phyloP scores from a whole-genome alignment of 1,139 yeast species.

The Scheffersomyces cryptocercus region DNA sequence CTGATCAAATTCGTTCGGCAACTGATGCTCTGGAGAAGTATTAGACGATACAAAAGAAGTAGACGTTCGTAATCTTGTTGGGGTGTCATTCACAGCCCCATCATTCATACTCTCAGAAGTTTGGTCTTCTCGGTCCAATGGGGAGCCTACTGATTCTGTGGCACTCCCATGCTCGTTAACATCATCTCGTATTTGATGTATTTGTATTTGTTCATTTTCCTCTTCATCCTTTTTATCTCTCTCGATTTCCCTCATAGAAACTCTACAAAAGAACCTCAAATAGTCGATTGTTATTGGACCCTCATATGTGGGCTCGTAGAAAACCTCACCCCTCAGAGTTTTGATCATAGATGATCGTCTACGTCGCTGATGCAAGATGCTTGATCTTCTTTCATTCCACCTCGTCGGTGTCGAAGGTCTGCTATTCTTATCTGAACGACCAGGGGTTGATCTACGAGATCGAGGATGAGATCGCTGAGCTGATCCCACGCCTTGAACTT shows the following conservation, averaged over 20 bases:
- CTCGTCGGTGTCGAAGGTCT: slow-evolving; percentile 10
- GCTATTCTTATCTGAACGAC: neutral
- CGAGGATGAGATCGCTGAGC: slow-evolving; percentile 9
- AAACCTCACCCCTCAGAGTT: slow-evolving; percentile 22
- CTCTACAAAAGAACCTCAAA: slow-evolving; percentile 36
- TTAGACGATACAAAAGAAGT: too few relatives aligned
- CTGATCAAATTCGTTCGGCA: slow-evolving; percentile 19
- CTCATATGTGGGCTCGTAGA: slow-evolving; percentile 32
- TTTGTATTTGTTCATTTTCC: neutral
- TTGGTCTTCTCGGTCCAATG: neutral
- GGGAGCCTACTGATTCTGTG: neutral
- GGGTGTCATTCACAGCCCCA: too few relatives aligned
- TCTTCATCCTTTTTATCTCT: slow-evolving; percentile 11
- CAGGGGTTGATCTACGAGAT: slow-evolving; percentile 10
- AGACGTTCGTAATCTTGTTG: too few relatives aligned
- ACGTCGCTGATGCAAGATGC: slow-evolving; percentile 11
- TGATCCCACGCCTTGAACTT: slow-evolving; percentile 4
- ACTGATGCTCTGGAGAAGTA: neutral
- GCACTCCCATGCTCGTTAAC: neutral
- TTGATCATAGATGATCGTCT: slow-evolving; percentile 35
- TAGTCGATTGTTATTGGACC: slow-evolving; percentile 45
- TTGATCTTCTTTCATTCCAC: slow-evolving; percentile 4
- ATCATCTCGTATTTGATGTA: neutral
- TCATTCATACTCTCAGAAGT: neutral
- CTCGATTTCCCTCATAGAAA: slow-evolving; percentile 24